Evolutionary conservation across 169 alveolate genomes (phyloP).

Genomic region (Babesia gibsoni): DNA sequence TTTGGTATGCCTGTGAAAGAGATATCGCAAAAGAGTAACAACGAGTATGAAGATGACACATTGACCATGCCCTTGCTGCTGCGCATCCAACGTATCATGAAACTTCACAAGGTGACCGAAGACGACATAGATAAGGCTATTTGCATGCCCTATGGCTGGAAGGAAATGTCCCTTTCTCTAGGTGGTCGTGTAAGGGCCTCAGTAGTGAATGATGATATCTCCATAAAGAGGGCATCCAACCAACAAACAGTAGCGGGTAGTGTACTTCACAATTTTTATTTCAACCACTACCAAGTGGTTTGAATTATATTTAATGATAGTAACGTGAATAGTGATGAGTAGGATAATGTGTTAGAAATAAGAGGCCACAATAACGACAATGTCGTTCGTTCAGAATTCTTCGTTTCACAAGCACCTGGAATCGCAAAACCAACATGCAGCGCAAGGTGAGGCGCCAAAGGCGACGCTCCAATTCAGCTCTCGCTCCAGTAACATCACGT

Average conservation of each 20-base stretch:
- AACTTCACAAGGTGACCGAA: background rate
- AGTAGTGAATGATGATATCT: background rate
- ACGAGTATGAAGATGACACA: too few relatives aligned
- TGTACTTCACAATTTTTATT: conserved; percentile 9
- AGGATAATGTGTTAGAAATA: background rate
- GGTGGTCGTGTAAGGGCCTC: background rate
- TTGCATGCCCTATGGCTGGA: background rate
- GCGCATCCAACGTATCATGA: background rate
- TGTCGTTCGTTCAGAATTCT: conserved; percentile 16
- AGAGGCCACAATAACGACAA: background rate
- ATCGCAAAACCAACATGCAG: conserved; percentile 2
- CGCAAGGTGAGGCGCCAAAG: background rate
- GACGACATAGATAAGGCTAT: background rate
- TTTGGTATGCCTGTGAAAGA: too few relatives aligned
- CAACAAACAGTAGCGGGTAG: conserved; percentile 1
- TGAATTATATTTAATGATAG: background rate
- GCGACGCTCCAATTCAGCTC: conserved; percentile 1
- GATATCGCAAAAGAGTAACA: too few relatives aligned
- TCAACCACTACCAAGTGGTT: conserved; percentile 9
- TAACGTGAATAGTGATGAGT: background rate
- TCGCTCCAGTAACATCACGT: conserved; percentile 36
- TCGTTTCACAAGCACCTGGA: conserved; percentile 9
- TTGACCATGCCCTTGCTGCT: too few relatives aligned
- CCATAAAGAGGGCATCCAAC: background rate
- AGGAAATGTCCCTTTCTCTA: background rate